Percentiles rank a stretch among this genome's conserved stretches.
Evolutionary conservation across 2,329 filamentous ascomycete genomes (phyloP).

Genomic region (Pezicula neosporulosa): DNA sequence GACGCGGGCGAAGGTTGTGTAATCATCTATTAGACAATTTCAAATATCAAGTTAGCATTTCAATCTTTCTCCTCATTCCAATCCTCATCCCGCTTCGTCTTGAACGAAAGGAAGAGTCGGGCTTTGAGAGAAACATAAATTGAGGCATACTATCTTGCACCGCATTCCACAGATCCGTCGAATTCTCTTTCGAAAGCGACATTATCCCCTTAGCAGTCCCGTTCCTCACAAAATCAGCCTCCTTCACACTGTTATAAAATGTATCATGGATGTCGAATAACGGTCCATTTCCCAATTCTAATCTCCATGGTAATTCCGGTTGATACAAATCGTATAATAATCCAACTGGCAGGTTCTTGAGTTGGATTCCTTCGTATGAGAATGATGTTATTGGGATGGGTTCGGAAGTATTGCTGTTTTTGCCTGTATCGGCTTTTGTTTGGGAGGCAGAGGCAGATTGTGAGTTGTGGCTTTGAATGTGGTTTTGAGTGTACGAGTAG

Average conservation of each 20-base stretch:
- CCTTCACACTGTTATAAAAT: slow-evolving; percentile 68
- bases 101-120: neutral
- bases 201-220: slow-evolving; percentile 70
- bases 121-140: neutral
- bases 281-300: slow-evolving; percentile 56
- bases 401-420: no score
- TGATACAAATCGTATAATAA: slow-evolving; percentile 65
- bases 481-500: slow-evolving; percentile 50
- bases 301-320: slow-evolving; percentile 53
- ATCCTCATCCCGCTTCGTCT: no score
- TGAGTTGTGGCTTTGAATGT: no score
- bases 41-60: no score
- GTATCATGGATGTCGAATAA: slow-evolving; percentile 52
- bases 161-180: slow-evolving; percentile 61
- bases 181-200: slow-evolving; percentile 66
- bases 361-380: slow-evolving; percentile 62
- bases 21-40: slow-evolving; percentile 55
- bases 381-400: slow-evolving; percentile 31
- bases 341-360: slow-evolving; percentile 69
- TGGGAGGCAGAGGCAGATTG: no score
- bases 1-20: slow-evolving; percentile 67
- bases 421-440: no score
- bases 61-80: no score
- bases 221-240: slow-evolving; percentile 64
- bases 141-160: slow-evolving; percentile 55